Conservation (phyloP, 495 filamentous ascomycete genomes). For the Talaromyces liani region DNA sequence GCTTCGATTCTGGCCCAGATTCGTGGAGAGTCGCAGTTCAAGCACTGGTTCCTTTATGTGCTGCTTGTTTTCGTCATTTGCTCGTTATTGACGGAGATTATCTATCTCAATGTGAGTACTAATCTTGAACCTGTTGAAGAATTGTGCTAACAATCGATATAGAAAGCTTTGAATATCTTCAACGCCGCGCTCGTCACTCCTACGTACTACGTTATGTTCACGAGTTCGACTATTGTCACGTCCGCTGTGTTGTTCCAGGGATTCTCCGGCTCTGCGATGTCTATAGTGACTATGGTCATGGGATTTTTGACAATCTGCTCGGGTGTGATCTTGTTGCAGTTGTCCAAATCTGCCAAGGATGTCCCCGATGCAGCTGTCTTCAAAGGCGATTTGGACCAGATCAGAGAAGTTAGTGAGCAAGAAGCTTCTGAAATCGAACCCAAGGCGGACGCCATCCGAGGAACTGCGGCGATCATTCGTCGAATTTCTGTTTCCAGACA, state of each 20-base stretch:
- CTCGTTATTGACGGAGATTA: constrained; percentile 86
- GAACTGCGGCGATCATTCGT: constrained; percentile 81
- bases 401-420: constrained; percentile 89
- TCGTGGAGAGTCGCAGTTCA: constrained; percentile 76
- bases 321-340: constrained; percentile 90
- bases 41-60: constrained; percentile 95
- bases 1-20: constrained; percentile 86
- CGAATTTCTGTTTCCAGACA: constrained; percentile 69
- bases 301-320: constrained; percentile 93
- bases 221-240: constrained; percentile 86
- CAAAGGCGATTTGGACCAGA: constrained; percentile 86
- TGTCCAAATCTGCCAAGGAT: constrained; percentile 97
- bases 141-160: constrained; percentile 22
- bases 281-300: constrained; percentile 84
- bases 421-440: constrained; percentile 93
- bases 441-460: constrained; percentile 92
- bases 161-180: constrained; percentile 99
- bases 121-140: neutral
- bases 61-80: constrained; percentile 82
- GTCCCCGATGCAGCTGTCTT: constrained; percentile 92
- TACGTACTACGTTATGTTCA: constrained; percentile 98
- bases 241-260: constrained; percentile 90
- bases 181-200: constrained; percentile 96
- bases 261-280: constrained; percentile 75
- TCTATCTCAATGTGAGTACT: constrained; percentile 82